These are phyloP conservation scores for Solanum pinnatisectum DNA, from an alignment of 257 asterid species.

Conservation along the genomic window DNA sequence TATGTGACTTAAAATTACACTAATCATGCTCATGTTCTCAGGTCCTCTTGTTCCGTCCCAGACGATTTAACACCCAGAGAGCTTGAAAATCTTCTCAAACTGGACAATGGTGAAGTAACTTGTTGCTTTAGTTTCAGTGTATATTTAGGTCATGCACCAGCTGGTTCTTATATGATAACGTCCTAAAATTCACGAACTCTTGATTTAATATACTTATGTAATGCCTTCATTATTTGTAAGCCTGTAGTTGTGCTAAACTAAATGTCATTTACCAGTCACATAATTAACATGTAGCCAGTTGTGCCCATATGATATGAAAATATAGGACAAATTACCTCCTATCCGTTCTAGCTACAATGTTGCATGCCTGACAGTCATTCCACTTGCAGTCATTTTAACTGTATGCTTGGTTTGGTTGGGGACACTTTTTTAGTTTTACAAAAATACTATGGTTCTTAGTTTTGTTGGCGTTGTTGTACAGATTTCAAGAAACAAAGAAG, in stretches of 20 bases:
- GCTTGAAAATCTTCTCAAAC: conserved; percentile 66
- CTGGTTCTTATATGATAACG: neutral
- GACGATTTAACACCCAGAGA: conserved; percentile 62
- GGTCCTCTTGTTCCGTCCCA: conserved; percentile 71
- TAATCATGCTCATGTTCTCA: conserved; percentile 20
- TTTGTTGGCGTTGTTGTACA: conserved; percentile 7
- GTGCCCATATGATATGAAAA: neutral
- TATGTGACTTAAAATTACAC: neutral
- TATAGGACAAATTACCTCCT: neutral
- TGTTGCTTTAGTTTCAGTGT: neutral
- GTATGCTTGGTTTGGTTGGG: neutral
- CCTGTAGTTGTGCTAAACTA: neutral
- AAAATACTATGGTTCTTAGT: neutral
- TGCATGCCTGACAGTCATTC: neutral
- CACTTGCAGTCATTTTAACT: neutral
- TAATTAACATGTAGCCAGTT: neutral
- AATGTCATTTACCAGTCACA: neutral
- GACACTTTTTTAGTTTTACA: neutral
- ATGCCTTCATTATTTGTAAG: neutral
- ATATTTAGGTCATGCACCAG: neutral
- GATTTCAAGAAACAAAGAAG: conserved; percentile 49
- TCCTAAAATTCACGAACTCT: neutral
- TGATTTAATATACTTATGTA: neutral
- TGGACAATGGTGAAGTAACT: conserved; percentile 51
- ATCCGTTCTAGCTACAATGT: neutral